These are phyloP conservation scores for Aspergillus awamori DNA, from an alignment of 2,329 filamentous ascomycete genomes.

Conservation along the genomic window DNA sequence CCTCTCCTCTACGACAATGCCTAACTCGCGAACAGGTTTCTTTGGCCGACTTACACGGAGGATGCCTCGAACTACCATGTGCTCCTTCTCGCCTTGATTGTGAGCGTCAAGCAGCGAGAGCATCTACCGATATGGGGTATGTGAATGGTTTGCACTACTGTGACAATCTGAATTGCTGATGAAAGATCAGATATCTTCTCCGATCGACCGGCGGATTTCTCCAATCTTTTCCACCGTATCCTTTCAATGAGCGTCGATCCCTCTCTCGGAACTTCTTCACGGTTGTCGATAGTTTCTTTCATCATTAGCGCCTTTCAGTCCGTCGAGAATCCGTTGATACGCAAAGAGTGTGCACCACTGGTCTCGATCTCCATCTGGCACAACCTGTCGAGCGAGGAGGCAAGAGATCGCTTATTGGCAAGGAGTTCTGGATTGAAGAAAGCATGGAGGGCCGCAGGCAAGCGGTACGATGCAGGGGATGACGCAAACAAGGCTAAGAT, in stretches of 20 bases:
- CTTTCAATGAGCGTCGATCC: constrained; percentile 81
- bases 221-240: constrained; percentile 82
- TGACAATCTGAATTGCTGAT: constrained; percentile 33
- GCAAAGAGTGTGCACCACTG: constrained; percentile 93
- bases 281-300: constrained; percentile 84
- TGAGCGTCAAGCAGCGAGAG: constrained; percentile 86
- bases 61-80: constrained; percentile 91
- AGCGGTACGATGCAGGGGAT: constrained; percentile 85
- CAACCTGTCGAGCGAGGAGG: constrained; percentile 77
- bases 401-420: constrained; percentile 72
- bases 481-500: constrained; percentile 75
- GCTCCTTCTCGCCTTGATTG: constrained; percentile 79
- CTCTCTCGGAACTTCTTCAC: constrained; percentile 66
- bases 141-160: constrained; percentile 28
- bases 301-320: constrained; percentile 92
- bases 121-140: constrained; percentile 83
- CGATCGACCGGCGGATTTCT: constrained; percentile 78
- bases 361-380: constrained; percentile 97
- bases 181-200: constrained; percentile 67
- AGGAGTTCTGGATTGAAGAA: constrained; percentile 77
- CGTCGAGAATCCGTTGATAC: constrained; percentile 81
- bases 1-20: background rate
- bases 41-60: constrained; percentile 92
- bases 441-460: constrained; percentile 83
- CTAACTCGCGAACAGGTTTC: constrained; percentile 62